A percentile compares a stretch with the other conserved stretches of the same genome.
Evolutionary conservation across 495 filamentous ascomycete genomes (phyloP).

Genomic region (Aspergillus homomorphus): DNA sequence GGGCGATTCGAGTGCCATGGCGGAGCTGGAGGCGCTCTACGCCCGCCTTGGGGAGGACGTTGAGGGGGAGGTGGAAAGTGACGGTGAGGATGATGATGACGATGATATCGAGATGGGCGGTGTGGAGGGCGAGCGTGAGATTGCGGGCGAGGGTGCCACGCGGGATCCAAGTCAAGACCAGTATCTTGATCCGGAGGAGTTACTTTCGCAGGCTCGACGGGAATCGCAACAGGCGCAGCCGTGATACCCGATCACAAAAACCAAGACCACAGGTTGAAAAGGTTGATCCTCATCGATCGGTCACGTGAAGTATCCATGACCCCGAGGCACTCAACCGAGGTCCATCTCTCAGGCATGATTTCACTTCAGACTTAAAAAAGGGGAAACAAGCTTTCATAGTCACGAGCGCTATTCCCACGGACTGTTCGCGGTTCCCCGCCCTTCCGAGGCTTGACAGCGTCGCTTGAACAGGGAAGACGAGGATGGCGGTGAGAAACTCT

Average conservation of each 20-base stretch:
- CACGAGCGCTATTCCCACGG: neutral
- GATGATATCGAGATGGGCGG: neutral
- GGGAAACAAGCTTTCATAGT: neutral
- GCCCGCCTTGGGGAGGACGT: conserved; percentile 19
- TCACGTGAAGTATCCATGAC: neutral
- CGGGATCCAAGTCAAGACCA: neutral
- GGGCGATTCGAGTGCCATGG: conserved; percentile 36
- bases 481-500: neutral
- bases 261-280: neutral
- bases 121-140: neutral
- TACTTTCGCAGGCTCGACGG: neutral
- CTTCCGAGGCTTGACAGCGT: neutral
- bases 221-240: neutral
- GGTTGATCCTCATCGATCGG: neutral
- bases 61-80: neutral
- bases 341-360: neutral
- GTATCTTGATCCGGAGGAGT: neutral
- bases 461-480: too few relatives aligned
- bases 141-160: neutral
- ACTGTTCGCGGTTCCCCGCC: too few relatives aligned
- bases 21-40: conserved; percentile 32
- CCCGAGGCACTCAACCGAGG: neutral
- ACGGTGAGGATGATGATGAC: neutral
- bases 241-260: neutral
- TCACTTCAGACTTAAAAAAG: neutral